phyloP scores from a whole-genome alignment of 306 rosid genomes.

The Malus asiatica region DNA sequence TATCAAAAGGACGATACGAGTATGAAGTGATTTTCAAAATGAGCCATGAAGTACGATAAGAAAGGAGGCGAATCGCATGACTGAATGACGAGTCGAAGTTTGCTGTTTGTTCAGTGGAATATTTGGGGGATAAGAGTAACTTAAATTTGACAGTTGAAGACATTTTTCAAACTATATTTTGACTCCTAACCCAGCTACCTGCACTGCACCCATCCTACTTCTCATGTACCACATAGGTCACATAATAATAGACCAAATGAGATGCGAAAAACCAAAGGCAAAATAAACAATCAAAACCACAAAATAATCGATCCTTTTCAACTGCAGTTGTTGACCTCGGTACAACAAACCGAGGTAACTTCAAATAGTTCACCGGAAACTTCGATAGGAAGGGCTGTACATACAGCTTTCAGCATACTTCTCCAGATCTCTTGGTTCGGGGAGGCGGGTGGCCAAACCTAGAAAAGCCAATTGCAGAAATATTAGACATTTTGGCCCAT shows the following conservation, averaged over 20 bases:
- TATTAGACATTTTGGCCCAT: neutral
- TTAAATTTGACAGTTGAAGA: conserved; percentile 1
- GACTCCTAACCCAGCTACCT: conserved; percentile 14
- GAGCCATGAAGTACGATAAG: too few species aligned
- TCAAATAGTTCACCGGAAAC: conserved; percentile 45
- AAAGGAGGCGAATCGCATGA: too few species aligned
- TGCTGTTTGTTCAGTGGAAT: neutral
- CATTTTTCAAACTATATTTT: conserved; percentile 10
- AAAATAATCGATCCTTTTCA: neutral
- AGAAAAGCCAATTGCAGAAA: conserved; percentile 1
- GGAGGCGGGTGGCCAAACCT: conserved; percentile 92
- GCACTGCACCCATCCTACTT: conserved; percentile 13
- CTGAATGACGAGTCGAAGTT: too few species aligned
- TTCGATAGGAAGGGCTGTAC: conserved; percentile 73
- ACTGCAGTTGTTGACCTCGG: neutral
- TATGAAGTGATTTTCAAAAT: too few species aligned
- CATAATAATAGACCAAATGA: neutral
- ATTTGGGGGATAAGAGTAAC: neutral
- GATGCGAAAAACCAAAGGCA: neutral
- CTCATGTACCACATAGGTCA: conserved; percentile 12
- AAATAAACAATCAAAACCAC: neutral
- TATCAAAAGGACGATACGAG: too few species aligned
- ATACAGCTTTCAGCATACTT: conserved; percentile 80
- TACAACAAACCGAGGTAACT: neutral
- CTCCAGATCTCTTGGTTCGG: conserved; percentile 79